Percentiles rank a stretch among this genome's conserved stretches.
Conservation (phyloP, 345 rosid genomes). For the Pistacia vera region DNA sequence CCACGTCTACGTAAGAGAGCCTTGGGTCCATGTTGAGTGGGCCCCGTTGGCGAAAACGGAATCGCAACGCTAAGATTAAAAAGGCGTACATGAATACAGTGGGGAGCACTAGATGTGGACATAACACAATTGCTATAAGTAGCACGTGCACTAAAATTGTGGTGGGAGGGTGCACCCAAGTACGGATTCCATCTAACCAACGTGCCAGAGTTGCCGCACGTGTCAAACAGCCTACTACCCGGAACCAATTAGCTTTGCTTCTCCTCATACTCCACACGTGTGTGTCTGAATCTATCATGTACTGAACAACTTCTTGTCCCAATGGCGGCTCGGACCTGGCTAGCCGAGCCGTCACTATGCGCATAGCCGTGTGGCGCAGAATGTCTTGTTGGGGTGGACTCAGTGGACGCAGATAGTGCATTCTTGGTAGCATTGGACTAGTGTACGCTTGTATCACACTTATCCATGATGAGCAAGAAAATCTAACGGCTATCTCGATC, state of each 20-base stretch:
- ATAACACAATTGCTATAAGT: conserved; percentile 64
- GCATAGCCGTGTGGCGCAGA: conserved; percentile 84
- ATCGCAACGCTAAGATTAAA: conserved; percentile 52
- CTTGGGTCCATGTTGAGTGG: conserved; percentile 62
- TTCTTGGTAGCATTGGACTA: conserved; percentile 76
- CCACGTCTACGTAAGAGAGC: conserved; percentile 64
- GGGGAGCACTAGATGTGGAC: conserved; percentile 82
- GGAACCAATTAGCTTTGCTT: conserved; percentile 92
- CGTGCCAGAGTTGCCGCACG: conserved; percentile 63
- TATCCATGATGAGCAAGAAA: conserved; percentile 81
- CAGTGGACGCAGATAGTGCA: conserved; percentile 78
- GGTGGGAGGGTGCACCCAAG: conserved; percentile 75
- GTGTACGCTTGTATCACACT: conserved; percentile 71
- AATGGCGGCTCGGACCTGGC: conserved; percentile 76
- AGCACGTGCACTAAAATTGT: conserved; percentile 67
- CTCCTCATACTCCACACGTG: conserved; percentile 95
- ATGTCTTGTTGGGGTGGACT: conserved; percentile 83
- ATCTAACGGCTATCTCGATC: conserved; percentile 75
- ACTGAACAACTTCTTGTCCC: conserved; percentile 88
- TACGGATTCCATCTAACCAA: conserved; percentile 70
- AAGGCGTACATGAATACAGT: conserved; percentile 86
- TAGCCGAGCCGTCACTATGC: conserved; percentile 68
- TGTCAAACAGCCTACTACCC: conserved; percentile 70
- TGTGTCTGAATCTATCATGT: conserved; percentile 75
- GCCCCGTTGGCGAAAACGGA: conserved; percentile 56